Conservation (phyloP, 768 basidiomycete species). For the Dendrothele bispora region DNA sequence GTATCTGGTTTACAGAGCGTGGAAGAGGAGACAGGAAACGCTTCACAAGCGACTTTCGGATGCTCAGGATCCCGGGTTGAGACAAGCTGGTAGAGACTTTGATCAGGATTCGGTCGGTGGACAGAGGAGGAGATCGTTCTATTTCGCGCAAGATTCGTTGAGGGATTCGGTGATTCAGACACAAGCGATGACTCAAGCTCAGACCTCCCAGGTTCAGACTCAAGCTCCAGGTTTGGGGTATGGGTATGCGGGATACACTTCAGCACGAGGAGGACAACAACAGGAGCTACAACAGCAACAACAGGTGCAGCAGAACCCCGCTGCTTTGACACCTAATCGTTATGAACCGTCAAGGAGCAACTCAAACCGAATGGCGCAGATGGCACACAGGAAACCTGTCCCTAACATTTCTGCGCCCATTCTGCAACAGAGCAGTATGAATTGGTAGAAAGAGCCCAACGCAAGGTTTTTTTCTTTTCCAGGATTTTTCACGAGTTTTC, state of each 20-base stretch:
- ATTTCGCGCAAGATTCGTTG: slow-evolving; percentile 84
- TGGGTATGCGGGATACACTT: slow-evolving; percentile 33
- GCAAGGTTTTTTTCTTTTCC: too few relatives aligned
- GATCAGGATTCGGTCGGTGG: slow-evolving; percentile 77
- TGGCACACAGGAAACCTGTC: slow-evolving; percentile 61
- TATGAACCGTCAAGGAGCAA: too few relatives aligned
- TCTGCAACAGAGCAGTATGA: slow-evolving; percentile 79
- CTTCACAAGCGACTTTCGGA: slow-evolving; percentile 76
- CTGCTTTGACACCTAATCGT: too few relatives aligned
- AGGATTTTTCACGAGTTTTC: too few relatives aligned
- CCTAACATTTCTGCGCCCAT: slow-evolving; percentile 73
- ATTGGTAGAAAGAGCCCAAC: too few relatives aligned
- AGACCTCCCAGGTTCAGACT: too few relatives aligned
- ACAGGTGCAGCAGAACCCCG: too few relatives aligned
- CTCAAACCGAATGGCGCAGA: too few relatives aligned
- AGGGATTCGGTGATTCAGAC: slow-evolving; percentile 60
- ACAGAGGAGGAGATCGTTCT: slow-evolving; percentile 75
- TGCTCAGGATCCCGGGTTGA: too few relatives aligned
- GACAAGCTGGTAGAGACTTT: slow-evolving; percentile 70
- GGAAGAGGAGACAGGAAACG: slow-evolving; percentile 64
- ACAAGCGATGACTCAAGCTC: too few relatives aligned
- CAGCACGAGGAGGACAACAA: slow-evolving; percentile 9
- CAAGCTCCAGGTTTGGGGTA: too few relatives aligned
- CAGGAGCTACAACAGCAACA: too few relatives aligned
- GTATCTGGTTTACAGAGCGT: slow-evolving; percentile 68